phyloP scores from a whole-genome alignment of 1,284 basidiomycete genomes.

The Ceratobasidium sp. region DNA sequence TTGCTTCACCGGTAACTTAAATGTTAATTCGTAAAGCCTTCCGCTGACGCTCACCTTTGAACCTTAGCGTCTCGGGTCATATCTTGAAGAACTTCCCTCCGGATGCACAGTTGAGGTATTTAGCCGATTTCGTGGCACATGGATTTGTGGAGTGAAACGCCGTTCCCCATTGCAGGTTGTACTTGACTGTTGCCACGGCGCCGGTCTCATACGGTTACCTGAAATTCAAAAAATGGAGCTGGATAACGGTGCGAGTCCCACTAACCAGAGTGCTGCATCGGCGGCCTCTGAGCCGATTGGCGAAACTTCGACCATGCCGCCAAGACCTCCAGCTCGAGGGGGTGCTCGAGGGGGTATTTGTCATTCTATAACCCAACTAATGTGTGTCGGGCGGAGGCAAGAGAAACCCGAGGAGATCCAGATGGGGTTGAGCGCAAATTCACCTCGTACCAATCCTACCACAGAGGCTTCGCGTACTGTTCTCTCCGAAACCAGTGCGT shows the following conservation, averaged over 20 bases:
- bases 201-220: slow-evolving; percentile 5
- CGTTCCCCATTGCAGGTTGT: neutral
- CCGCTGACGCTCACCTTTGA: neutral
- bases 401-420: too few species aligned
- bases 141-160: neutral
- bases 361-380: too few species aligned
- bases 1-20: slow-evolving; percentile 3
- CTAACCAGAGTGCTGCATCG: neutral
- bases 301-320: too few species aligned
- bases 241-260: neutral
- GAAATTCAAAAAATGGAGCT: neutral
- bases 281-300: neutral
- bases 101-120: slow-evolving; percentile 15
- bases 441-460: neutral
- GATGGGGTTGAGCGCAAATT: too few species aligned
- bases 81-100: neutral
- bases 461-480: neutral
- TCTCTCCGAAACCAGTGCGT: neutral
- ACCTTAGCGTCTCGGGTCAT: neutral
- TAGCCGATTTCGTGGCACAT: neutral
- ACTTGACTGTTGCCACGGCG: slow-evolving; percentile 17
- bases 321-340: too few species aligned
- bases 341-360: too few species aligned
- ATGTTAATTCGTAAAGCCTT: too few species aligned
- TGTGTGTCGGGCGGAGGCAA: too few species aligned